Evolutionary conservation across 441 rosid species (phyloP).

Genomic region (Erodium trifolium): DNA sequence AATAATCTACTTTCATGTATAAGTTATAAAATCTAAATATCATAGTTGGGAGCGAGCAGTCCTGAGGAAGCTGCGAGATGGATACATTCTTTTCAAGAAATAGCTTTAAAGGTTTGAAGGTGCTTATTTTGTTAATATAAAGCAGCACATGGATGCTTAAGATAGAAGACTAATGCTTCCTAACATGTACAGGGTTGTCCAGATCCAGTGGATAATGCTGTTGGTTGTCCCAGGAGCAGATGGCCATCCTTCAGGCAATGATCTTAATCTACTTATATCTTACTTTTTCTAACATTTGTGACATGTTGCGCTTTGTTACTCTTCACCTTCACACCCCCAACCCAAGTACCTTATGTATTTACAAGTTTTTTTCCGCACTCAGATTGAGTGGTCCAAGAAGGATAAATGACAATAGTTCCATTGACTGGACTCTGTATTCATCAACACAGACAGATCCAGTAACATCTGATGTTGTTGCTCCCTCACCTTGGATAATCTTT

Average conservation of each 20-base stretch:
- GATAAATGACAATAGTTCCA: conserved; percentile 34
- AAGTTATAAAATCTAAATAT: conserved; percentile 28
- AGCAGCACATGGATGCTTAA: conserved; percentile 10
- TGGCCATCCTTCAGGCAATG: conserved; percentile 65
- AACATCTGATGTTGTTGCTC: conserved; percentile 84
- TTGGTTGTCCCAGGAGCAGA: conserved; percentile 48
- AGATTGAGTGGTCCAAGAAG: conserved; percentile 60
- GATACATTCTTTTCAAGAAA: conserved; percentile 76
- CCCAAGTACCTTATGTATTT: conserved; percentile 15
- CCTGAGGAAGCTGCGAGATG: conserved; percentile 97
- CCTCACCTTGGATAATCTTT: conserved; percentile 91
- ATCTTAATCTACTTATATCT: conserved; percentile 6
- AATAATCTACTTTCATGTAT: conserved; percentile 22
- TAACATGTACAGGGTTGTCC: conserved; percentile 46
- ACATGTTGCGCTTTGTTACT: conserved; percentile 4
- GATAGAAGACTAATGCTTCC: conserved; percentile 24
- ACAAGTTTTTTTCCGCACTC: conserved; percentile 20
- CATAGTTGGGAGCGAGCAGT: conserved; percentile 91
- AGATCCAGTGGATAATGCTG: conserved; percentile 33
- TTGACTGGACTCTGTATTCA: conserved; percentile 74
- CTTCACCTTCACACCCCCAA: conserved; percentile 7
- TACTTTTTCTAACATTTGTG: not conserved
- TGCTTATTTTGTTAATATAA: conserved; percentile 14
- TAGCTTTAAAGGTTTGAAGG: conserved; percentile 61
- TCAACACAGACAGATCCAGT: conserved; percentile 45